Conservation (phyloP, 345 rosid genomes). For the Populus euphratica region DNA sequence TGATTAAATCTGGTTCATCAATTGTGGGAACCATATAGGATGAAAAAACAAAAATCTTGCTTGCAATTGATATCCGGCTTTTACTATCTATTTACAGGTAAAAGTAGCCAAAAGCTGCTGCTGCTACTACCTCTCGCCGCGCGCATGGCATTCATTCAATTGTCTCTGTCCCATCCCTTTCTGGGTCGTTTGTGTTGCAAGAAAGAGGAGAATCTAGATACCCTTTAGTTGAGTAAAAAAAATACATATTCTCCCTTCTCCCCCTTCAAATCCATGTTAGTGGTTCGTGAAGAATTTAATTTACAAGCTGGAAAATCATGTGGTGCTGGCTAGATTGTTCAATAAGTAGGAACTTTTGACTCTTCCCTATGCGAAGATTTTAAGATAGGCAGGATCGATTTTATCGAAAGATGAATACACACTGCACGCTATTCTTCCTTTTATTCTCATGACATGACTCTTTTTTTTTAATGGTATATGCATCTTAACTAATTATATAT, state of each 20-base stretch:
- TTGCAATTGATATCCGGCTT: background rate
- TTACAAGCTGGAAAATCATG: background rate
- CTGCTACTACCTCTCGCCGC: slow-evolving; percentile 13
- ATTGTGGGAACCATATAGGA: slow-evolving; percentile 22
- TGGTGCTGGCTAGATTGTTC: background rate
- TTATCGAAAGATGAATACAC: no score
- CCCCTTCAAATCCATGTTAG: background rate
- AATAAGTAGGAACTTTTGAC: slow-evolving; percentile 18
- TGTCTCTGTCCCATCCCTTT: background rate
- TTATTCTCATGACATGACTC: no score
- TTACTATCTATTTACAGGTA: background rate
- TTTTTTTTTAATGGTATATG: fast-evolving
- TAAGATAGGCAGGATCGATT: no score
- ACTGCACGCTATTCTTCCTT: no score
- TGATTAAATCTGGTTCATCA: slow-evolving; percentile 29
- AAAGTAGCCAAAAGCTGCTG: background rate
- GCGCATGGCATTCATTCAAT: background rate
- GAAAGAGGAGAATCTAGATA: background rate
- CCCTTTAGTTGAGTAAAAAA: background rate
- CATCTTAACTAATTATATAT: fast-evolving
- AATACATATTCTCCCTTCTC: background rate
- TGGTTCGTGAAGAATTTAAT: background rate
- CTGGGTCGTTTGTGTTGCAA: background rate
- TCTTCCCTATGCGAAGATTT: no score
- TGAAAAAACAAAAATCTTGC: background rate